Evolutionary conservation across 306 rosid genomes (phyloP).

Genomic region (Citrullus colocynthis): DNA sequence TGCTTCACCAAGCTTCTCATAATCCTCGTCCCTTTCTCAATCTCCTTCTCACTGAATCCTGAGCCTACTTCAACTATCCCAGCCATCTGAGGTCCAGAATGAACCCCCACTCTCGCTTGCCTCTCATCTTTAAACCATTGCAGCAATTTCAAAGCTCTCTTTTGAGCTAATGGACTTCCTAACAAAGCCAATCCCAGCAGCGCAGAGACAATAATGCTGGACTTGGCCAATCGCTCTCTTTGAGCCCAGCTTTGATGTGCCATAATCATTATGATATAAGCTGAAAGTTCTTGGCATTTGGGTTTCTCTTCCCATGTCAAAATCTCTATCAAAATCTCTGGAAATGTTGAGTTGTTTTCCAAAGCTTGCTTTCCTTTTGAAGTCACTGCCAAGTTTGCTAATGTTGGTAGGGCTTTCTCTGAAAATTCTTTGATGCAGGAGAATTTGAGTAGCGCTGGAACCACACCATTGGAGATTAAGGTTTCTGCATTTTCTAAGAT

Average conservation of each 20-base stretch:
- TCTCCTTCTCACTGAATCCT: constrained; percentile 29
- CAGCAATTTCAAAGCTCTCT: constrained; percentile 60
- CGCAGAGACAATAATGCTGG: constrained; percentile 42
- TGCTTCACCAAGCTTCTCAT: constrained; percentile 85
- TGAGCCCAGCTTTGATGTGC: constrained; percentile 76
- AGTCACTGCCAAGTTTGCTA: constrained; percentile 70
- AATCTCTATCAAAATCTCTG: constrained; percentile 39
- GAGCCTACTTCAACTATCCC: constrained; percentile 43
- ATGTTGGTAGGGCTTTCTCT: constrained; percentile 61
- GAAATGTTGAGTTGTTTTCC: constrained; percentile 40
- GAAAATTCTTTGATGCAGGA: constrained; percentile 30
- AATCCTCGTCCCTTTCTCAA: constrained; percentile 54
- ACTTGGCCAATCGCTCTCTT: constrained; percentile 48
- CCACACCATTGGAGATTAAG: constrained; percentile 45
- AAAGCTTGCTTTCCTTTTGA: constrained; percentile 64
- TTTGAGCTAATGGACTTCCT: constrained; percentile 70
- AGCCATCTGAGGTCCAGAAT: constrained; percentile 75
- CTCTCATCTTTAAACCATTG: constrained; percentile 84
- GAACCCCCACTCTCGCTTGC: constrained; percentile 57
- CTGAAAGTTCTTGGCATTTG: constrained; percentile 73
- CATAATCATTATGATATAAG: constrained; percentile 63
- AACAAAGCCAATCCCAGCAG: constrained; percentile 67
- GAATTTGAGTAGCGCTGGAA: constrained; percentile 33
- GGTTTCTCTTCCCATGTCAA: constrained; percentile 83
- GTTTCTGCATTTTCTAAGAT: constrained; percentile 44